Percentiles rank a stretch among this genome's conserved stretches.
Conservation (phyloP, 805 yeast genomes). For the Yamadazyma laniorum region DNA sequence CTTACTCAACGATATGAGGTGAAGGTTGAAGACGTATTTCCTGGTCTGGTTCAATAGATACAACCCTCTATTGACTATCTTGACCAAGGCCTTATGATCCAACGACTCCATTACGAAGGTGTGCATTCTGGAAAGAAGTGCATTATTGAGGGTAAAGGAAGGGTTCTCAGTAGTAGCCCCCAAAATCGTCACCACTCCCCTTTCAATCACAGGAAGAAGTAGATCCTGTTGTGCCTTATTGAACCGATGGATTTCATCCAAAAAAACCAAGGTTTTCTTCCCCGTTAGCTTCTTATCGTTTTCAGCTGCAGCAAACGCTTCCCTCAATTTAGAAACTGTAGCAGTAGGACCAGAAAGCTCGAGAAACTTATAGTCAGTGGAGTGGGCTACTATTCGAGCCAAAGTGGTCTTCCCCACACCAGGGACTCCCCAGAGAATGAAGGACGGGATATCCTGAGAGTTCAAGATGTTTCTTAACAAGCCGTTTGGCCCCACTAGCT, state of each 20-base stretch:
- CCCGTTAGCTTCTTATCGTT: constrained; percentile 36
- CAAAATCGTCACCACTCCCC: constrained; percentile 37
- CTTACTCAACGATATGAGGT: constrained; percentile 50
- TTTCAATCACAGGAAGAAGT: constrained; percentile 41
- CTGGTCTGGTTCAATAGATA: constrained; percentile 57
- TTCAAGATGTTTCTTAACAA: constrained; percentile 32
- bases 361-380: constrained; percentile 30
- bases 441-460: constrained; percentile 37
- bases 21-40: constrained; percentile 47
- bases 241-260: constrained; percentile 46
- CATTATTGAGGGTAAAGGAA: constrained; percentile 41
- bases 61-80: constrained; percentile 36
- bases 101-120: constrained; percentile 44
- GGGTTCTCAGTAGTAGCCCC: constrained; percentile 67
- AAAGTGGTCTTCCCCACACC: constrained; percentile 46
- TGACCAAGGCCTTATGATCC: constrained; percentile 28
- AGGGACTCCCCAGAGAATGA: constrained; percentile 44
- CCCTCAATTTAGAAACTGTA: constrained; percentile 34
- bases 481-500: constrained; percentile 38
- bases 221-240: constrained; percentile 44
- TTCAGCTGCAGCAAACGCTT: constrained; percentile 35
- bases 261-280: constrained; percentile 39
- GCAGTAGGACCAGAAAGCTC: constrained; percentile 42
- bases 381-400: constrained; percentile 38
- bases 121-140: constrained; percentile 44